Base-by-base conservation (phyloP, 78 protist species). In the Ministeria vibrans region DNA sequence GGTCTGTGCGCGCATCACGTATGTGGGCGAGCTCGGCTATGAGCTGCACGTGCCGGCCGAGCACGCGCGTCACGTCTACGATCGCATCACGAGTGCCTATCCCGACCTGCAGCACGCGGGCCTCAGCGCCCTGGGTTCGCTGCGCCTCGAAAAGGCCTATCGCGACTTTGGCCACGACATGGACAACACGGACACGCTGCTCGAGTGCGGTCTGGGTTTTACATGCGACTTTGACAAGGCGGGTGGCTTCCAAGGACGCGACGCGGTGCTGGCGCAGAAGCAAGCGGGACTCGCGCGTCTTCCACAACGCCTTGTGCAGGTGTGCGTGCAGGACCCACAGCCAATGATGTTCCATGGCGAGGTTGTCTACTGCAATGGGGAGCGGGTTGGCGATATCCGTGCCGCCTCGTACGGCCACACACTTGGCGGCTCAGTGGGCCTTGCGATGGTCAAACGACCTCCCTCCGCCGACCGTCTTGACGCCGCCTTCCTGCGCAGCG, bases 11-110 rank as follows among this genome's bases (percentile, higher is more conserved):
- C 80, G 84, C 55, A n/a, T 61, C 73, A 70, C 75, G 68, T 55
- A 76, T 34, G 84, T 85, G 11, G 84, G 83, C 44, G 83, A 80
- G 78, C 66, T 85, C 2, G 88, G 88, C n/a, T 85, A 30, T 39
- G 88, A 85, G 70, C 81, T 85, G 11, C 51, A 63, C 77, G 61
- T 85, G 7, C 88, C 88, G 7, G 7, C 34, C 49, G 83, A 64
- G 53, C 30, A 7, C 34, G 78, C 82, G 39, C 30, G 2, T 32
- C 46, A 1, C 30, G 63, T 61, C 68, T 5, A 7, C 25, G 13
- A 6, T 32, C 44, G 1, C 34, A 46, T 63, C 13, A 34, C 25
- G n/a, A 32, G 4, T 4, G 18, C 25, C 71, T 20, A 1, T 32
- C 28, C 22, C 18, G 46, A 46, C 0, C 49, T 68, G 36, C 20